Conservation (phyloP, 2,329 filamentous ascomycete species). For the Stagonosporopsis tanaceti region DNA sequence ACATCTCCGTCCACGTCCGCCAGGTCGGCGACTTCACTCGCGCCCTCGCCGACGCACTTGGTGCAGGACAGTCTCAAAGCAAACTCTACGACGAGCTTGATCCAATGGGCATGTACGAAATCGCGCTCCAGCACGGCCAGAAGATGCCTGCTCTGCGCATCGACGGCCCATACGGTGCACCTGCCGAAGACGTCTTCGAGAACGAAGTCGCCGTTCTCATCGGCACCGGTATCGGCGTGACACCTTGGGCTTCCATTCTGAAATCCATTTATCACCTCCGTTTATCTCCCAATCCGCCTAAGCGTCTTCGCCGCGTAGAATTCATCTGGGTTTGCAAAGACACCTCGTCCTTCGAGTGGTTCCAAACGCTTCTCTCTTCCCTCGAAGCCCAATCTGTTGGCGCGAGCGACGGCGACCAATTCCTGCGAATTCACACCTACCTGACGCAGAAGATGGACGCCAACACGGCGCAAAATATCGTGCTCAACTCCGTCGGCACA, state of each 20-base stretch:
- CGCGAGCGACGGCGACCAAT: conserved; percentile 72
- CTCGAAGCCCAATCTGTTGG: conserved; percentile 85
- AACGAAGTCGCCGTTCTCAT: conserved; percentile 89
- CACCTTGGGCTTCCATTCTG: conserved; percentile 84
- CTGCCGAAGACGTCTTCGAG: conserved; percentile 95
- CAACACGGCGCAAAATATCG: conserved; percentile 95
- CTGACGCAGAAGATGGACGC: conserved; percentile 91
- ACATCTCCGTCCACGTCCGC: conserved; percentile 91
- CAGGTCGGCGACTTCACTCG: conserved; percentile 97
- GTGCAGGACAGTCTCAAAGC: conserved; percentile 84
- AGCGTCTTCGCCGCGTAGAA: conserved; percentile 89
- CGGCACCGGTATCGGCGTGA: conserved; percentile 86
- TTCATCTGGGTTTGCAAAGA: conserved; percentile 99
- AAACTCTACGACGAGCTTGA: conserved; percentile 92
- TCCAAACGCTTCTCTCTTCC: conserved; percentile 90
- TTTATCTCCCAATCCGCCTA: conserved; percentile 86
- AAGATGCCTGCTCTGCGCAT: conserved; percentile 89
- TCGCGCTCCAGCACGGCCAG: conserved; percentile 91
- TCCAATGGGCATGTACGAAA: conserved; percentile 96
- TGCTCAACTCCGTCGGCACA: conserved; percentile 91
- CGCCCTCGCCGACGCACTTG: conserved; percentile 93
- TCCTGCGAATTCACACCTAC: conserved; percentile 97
- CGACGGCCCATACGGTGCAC: conserved; percentile 95
- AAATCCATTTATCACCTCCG: conserved; percentile 99
- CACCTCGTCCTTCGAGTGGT: conserved; percentile 97